A percentile compares a stretch with the other conserved stretches of the same genome.
These are phyloP conservation scores for Xeromyces bisporus DNA, from an alignment of 495 filamentous ascomycete species.

Conservation along the genomic window DNA sequence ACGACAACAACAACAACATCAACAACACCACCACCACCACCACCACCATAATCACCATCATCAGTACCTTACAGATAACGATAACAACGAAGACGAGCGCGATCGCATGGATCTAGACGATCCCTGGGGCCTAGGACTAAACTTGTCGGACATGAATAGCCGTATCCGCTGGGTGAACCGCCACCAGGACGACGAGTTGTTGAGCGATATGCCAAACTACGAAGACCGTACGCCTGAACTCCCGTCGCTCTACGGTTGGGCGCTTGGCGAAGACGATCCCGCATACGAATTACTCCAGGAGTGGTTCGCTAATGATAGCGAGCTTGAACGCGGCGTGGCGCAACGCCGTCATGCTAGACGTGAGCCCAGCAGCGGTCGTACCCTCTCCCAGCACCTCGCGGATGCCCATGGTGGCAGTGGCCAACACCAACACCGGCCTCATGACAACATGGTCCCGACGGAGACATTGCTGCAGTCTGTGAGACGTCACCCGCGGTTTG, in stretches of 20 bases:
- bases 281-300: constrained; percentile 19
- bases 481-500: constrained; percentile 29
- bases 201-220: constrained; percentile 24
- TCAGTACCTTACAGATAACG: too few relatives aligned
- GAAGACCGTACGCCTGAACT: constrained; percentile 30
- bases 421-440: constrained; percentile 9
- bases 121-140: constrained; percentile 13
- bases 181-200: constrained; percentile 15
- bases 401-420: constrained; percentile 7
- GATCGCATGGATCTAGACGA: constrained; percentile 30
- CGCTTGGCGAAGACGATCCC: constrained; percentile 25
- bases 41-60: too few relatives aligned
- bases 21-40: too few relatives aligned
- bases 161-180: constrained; percentile 26
- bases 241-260: constrained; percentile 42
- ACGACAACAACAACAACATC: constrained; percentile 17
- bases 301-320: constrained; percentile 14
- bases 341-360: constrained; percentile 15
- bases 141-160: constrained; percentile 24
- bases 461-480: constrained; percentile 33
- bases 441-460: constrained; percentile 13
- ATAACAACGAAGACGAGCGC: constrained; percentile 18
- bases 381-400: constrained; percentile 4
- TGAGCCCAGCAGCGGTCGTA: constrained; percentile 7
- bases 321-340: constrained; percentile 7